Evolutionary conservation across 148 eudicot species (phyloP).

Genomic region (Camellia japonica): DNA sequence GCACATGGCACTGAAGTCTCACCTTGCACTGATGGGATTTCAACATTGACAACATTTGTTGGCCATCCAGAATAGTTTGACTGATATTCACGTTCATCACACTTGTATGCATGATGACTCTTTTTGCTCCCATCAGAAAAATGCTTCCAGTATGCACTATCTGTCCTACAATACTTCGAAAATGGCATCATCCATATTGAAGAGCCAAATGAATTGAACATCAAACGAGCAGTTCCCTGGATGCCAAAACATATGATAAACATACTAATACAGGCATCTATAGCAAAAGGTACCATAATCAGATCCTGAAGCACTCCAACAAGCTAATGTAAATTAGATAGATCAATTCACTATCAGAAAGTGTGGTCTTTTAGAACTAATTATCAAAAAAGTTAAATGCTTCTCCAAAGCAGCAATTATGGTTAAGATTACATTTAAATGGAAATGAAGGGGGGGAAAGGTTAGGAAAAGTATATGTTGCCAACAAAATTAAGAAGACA

Average conservation of each 20-base stretch:
- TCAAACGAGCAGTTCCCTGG: conserved; percentile 94
- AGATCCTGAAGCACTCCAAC: conserved; percentile 3
- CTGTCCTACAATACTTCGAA: conserved; percentile 78
- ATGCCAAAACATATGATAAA: conserved; percentile 33
- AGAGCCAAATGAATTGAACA: conserved; percentile 97
- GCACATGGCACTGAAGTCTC: conserved; percentile 14
- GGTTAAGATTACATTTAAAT: not conserved
- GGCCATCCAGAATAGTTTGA: conserved; percentile 94
- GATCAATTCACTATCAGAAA: not conserved
- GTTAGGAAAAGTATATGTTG: not conserved
- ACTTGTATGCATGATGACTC: conserved; percentile 52
- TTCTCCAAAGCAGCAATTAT: too few species aligned
- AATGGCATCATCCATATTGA: conserved; percentile 93
- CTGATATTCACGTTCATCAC: conserved; percentile 63
- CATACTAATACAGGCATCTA: conserved; percentile 12
- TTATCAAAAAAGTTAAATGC: not conserved
- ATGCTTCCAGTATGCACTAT: conserved; percentile 61
- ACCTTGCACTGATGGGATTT: conserved; percentile 75
- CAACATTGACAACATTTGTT: conserved; percentile 76
- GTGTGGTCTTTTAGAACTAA: not conserved
- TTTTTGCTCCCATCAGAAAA: conserved; percentile 50
- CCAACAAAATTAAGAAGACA: not conserved
- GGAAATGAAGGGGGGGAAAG: not conserved
- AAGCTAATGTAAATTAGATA: not conserved
- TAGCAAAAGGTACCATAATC: conserved; percentile 7